Evolutionary conservation across 2,329 filamentous ascomycete genomes (phyloP), one percentile per base, ranked within the genome.

Genomic region (Penicillium sp.): DNA sequence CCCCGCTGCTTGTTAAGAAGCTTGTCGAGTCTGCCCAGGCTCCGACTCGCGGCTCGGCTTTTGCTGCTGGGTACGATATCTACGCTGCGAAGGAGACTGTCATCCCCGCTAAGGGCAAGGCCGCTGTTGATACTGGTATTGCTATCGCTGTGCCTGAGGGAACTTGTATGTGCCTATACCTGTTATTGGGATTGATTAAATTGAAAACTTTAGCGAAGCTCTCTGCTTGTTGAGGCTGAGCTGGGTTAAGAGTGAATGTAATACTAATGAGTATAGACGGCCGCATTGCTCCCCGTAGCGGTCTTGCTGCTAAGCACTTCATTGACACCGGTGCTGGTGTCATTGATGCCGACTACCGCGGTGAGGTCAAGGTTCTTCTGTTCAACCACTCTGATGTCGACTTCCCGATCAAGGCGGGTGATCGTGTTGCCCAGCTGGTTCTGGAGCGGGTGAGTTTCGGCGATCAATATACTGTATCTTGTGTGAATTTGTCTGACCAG

Each of bases 311-410:
- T 60, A 99, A 99, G 81, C 87, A 97, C 80, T 94, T 93, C 78
- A 97, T 99, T 74, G 92, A 97, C 75, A 94, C 90, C 0, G 92
- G 95, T 62, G 94, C 94, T 0, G 94, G 94, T 54, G 94, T 99
- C 63, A 97, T 99, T 69, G 94, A 99, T 76, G 93, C 93, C 35
- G 94, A 99, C 77, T 99, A 99, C 81, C 86, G 94, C 37, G 94
- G 94, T 21, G 90, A 90, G 66, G 89, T 99, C 69, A 96, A 95
- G 81, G 89, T 99, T 27, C 83, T 99, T 65, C 85, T 99, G 52
- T 97, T 97, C 77, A 99, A 99, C 80, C 88, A 96, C 75, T 84
- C 84, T 51, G 92, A 96, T 50, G 78, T 79, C 41, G 92, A 96
- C 73, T 97, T 95, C 72, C 81, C 79, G 45, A 81, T 99, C 65